These are phyloP conservation scores for Kockovaella imperatae DNA, from an alignment of 768 basidiomycete species.

Conservation along the genomic window DNA sequence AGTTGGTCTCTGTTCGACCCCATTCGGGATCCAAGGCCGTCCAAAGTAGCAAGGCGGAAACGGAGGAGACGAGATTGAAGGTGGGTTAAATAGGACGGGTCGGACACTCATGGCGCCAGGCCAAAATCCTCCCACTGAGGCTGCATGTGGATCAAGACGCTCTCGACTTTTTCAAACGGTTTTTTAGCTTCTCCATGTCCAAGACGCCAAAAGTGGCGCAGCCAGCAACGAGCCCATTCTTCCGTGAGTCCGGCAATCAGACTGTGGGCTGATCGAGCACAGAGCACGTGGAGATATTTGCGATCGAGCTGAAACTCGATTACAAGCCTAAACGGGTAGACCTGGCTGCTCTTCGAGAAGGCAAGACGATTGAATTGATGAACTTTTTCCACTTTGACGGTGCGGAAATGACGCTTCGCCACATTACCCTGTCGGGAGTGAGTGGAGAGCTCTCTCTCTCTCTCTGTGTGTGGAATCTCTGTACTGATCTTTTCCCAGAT, in stretches of 20 bases:
- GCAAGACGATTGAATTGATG: conserved; percentile 92
- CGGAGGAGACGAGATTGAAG: conserved; percentile 72
- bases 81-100: conserved; percentile 48
- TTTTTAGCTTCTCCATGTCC: conserved; percentile 63
- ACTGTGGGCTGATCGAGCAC: background rate
- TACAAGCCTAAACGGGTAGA: conserved; percentile 98
- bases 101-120: conserved; percentile 55
- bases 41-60: too few relatives aligned
- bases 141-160: conserved; percentile 98
- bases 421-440: conserved; percentile 85
- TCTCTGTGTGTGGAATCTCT: background rate
- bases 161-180: conserved; percentile 92
- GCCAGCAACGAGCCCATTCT: conserved; percentile 50
- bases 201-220: conserved; percentile 45
- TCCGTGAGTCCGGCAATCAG: conserved; percentile 53
- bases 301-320: conserved; percentile 89
- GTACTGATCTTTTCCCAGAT: conserved; percentile 52
- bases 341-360: conserved; percentile 79
- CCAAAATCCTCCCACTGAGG: conserved; percentile 79
- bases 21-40: conserved; percentile 59
- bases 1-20: conserved; percentile 66
- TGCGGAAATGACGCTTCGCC: conserved; percentile 92
- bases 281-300: conserved; percentile 86
- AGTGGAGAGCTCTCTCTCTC: conserved; percentile 38
- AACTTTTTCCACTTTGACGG: conserved; percentile 99